phyloP scores from a whole-genome alignment of 208 protist genomes.

The Porcisia hertigi region DNA sequence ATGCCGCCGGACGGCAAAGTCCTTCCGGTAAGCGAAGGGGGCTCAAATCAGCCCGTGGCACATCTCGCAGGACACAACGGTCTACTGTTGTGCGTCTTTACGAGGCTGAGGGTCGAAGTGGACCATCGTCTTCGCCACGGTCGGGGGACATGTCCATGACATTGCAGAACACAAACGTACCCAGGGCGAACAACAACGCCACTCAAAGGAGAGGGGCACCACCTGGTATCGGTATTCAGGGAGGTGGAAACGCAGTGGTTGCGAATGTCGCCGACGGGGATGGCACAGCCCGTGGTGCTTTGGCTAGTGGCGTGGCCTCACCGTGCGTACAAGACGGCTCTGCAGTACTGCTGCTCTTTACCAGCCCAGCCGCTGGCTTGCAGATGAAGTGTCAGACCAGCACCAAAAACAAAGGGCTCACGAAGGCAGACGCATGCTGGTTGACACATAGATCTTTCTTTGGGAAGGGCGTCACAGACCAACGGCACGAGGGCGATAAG shows the following conservation, averaged over 20 bases:
- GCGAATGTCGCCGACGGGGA: background rate
- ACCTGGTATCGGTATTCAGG: too few species aligned
- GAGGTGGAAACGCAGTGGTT: background rate
- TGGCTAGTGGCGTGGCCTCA: background rate
- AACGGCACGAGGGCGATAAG: background rate
- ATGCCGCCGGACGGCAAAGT: background rate
- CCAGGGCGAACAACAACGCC: constrained; percentile 17
- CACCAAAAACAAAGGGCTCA: constrained; percentile 12
- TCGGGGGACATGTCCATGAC: constrained; percentile 15
- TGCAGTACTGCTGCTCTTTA: constrained; percentile 9
- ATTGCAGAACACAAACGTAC: constrained; percentile 28
- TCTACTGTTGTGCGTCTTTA: constrained; percentile 6
- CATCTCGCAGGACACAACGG: background rate
- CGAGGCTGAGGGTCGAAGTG: constrained; percentile 9
- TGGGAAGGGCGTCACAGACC: background rate
- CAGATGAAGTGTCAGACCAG: background rate
- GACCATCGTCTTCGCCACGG: background rate
- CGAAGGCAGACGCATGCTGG: background rate
- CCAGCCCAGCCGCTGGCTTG: constrained; percentile 10
- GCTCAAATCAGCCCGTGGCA: too few species aligned
- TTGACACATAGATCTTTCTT: background rate
- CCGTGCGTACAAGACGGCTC: background rate
- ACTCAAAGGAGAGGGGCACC: background rate
- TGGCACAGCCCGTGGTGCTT: background rate
- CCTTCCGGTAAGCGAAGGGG: background rate